Conservation (phyloP, 2,329 filamentous ascomycete species). For the Fusarium sambucinum region DNA sequence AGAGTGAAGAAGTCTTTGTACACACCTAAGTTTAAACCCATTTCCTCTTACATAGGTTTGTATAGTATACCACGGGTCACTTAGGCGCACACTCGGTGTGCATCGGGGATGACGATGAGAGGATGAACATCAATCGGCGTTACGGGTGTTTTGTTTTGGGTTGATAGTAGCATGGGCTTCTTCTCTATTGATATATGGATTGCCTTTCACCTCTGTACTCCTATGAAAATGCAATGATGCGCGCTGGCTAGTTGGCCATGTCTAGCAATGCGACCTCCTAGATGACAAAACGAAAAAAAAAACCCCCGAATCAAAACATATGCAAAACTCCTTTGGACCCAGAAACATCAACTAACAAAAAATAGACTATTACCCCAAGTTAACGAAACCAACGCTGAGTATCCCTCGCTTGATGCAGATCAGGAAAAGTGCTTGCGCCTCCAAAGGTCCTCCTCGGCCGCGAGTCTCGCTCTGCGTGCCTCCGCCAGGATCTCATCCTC, state of each 20-base stretch:
- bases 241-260: conserved; percentile 38
- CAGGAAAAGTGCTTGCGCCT: conserved; percentile 59
- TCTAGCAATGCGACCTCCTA: conserved; percentile 36
- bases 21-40: conserved; percentile 7
- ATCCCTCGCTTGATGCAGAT: conserved; percentile 1
- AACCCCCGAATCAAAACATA: conserved; percentile 6
- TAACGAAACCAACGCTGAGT: conserved; percentile 13
- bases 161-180: conserved; percentile 34
- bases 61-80: conserved; percentile 21
- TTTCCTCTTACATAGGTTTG: conserved; percentile 11
- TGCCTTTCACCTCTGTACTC: conserved; percentile 26
- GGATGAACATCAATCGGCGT: conserved; percentile 30
- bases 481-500: conserved; percentile 64
- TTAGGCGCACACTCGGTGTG: conserved; percentile 11
- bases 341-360: conserved; percentile 12
- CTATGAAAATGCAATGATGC: conserved; percentile 45
- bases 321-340: conserved; percentile 14
- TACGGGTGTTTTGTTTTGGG: conserved; percentile 11
- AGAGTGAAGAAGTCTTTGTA: conserved; percentile 4
- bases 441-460: conserved; percentile 61
- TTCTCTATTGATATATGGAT: conserved; percentile 40
- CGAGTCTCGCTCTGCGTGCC: conserved; percentile 55
- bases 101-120: conserved; percentile 4
- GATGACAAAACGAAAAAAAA: conserved; percentile 23
- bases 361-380: conserved; percentile 14